Percentiles rank a stretch among this genome's conserved stretches.
Evolutionary conservation across 306 rosid species (phyloP).

Genomic region (Corylus avellana): DNA sequence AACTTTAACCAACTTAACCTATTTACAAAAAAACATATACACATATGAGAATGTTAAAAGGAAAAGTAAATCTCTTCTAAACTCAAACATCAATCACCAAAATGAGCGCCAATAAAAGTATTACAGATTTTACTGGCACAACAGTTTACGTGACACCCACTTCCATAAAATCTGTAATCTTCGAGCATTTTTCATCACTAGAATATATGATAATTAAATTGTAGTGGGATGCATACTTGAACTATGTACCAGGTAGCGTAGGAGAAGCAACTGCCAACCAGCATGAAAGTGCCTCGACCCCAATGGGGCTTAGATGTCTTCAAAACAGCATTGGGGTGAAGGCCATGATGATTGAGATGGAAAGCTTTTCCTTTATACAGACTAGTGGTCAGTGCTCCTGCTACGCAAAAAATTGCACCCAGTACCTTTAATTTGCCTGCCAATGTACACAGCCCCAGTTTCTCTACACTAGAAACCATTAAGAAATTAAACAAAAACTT

Average conservation of each 20-base stretch:
- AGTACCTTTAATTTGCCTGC: constrained; percentile 44
- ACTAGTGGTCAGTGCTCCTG: constrained; percentile 48
- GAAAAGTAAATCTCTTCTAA: background rate
- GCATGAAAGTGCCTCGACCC: constrained; percentile 53
- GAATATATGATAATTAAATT: no score
- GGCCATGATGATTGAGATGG: constrained; percentile 33
- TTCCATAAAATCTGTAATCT: no score
- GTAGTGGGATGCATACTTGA: constrained; percentile 42
- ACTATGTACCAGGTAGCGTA: constrained; percentile 52
- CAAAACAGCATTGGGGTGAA: background rate
- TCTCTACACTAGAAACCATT: constrained; percentile 44
- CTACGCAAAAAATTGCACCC: constrained; percentile 59
- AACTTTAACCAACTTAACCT: constrained; percentile 48
- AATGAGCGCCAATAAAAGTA: no score
- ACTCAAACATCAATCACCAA: background rate
- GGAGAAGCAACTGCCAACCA: constrained; percentile 52
- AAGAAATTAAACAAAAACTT: background rate
- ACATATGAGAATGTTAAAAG: background rate
- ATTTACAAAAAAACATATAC: background rate
- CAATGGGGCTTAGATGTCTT: constrained; percentile 32
- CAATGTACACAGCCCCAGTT: constrained; percentile 22
- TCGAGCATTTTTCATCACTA: no score
- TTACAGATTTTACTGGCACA: no score
- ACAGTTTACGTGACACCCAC: no score
- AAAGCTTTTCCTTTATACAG: constrained; percentile 55